Evolutionary conservation across 2,329 filamentous ascomycete species (phyloP), one percentile per base, ranked within the genome.

Genomic region (Colletotrichum viniferum): DNA sequence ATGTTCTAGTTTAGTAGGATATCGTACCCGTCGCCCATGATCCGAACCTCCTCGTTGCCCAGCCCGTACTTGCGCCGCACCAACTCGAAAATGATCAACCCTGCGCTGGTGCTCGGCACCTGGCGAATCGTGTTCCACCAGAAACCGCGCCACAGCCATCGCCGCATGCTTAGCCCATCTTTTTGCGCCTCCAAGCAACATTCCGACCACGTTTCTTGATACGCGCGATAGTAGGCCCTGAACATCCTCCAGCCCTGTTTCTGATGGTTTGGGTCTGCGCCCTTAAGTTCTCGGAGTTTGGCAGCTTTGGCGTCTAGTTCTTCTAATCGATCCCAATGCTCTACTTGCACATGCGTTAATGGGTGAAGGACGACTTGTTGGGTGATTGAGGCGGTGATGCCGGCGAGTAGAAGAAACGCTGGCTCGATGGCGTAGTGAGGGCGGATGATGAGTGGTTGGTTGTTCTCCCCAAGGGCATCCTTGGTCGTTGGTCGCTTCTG

Each of bases 351-450:
- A 77, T 94, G 91, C 2, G 89, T 91, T 14, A 96, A 84, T 2
- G 94, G 94, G 79, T 95, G 92, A n/a, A 94, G 88, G 8, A 96
- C 85, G 2, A 91, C 78, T 78, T 95, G 94, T 80, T 95, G 94
- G 1, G 90, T 84, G 12, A 95, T 86, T 0, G 93, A 94, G 2
- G 94, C 94, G 73, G 90, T 87, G 67, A 94, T 88, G 26, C 94
- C 94, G 0, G 93, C 94, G 0, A 93, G 81, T 5, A 95, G 86
- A 6, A 96, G 85, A 79, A 96, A 96, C 58, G 90, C 87, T 5
- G 94, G 94, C 81, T 96, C 94, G 30, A 96, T 88, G 71, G 93
- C 88, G 81, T 95, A 96, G 80, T 96, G 93, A 4, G 94, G 94
- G 7, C 89, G 88, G 76, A 96, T 95, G 16, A 93, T 84, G 13